Evolutionary conservation across 768 basidiomycete genomes (phyloP).

Genomic region (Podaxis sp.): DNA sequence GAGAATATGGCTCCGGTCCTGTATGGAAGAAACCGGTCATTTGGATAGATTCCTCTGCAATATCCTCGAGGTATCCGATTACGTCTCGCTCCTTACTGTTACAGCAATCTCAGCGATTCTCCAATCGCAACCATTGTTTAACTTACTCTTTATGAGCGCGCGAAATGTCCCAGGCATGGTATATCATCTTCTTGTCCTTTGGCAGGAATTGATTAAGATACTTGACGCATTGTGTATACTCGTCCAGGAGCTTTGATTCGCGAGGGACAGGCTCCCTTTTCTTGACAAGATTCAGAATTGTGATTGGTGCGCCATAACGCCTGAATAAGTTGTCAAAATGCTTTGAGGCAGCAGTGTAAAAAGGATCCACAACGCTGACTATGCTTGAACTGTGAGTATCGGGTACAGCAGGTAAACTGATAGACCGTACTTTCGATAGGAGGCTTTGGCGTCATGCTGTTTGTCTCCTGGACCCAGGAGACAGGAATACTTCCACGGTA

Average conservation of each 20-base stretch:
- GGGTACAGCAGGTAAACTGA: not conserved
- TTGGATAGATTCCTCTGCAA: conserved; percentile 90
- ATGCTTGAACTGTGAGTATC: not conserved
- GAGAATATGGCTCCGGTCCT: conserved; percentile 80
- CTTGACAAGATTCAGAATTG: conserved; percentile 94
- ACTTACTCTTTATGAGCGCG: conserved; percentile 89
- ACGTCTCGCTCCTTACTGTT: conserved; percentile 90
- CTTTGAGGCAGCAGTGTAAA: conserved; percentile 85
- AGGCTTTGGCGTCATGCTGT: conserved; percentile 85
- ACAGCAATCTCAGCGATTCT: not conserved
- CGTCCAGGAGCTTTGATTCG: conserved; percentile 85
- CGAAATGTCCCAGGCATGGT: conserved; percentile 96
- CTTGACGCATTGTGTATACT: conserved; percentile 87
- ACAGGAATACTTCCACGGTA: conserved; percentile 95
- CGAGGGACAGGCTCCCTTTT: conserved; percentile 71
- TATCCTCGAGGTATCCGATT: conserved; percentile 90
- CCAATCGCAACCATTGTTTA: not conserved
- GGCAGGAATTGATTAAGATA: conserved; percentile 97
- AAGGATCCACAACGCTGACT: conserved; percentile 95
- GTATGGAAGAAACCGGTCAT: conserved; percentile 95
- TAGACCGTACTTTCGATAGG: conserved; percentile 84
- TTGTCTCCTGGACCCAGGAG: conserved; percentile 95
- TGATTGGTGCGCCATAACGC: conserved; percentile 86
- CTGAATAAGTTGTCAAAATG: conserved; percentile 91
- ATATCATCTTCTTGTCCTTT: conserved; percentile 77